A percentile compares a stretch with the other conserved stretches of the same genome.
Evolutionary conservation across 2,329 filamentous ascomycete genomes (phyloP).

Genomic region (Bipolaris bicolor): DNA sequence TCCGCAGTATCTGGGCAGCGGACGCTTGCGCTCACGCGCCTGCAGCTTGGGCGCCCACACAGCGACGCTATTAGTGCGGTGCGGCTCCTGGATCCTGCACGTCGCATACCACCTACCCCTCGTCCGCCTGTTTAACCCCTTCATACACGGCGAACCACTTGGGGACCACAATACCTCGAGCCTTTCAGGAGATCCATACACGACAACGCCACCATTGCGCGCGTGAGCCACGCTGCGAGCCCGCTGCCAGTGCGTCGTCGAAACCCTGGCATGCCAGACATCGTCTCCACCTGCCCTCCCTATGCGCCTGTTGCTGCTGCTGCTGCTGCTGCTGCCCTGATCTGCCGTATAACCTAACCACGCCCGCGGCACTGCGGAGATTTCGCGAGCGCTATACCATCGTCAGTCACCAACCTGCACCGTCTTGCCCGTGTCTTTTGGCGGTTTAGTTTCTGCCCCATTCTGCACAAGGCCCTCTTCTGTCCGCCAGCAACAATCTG

Average conservation of each 20-base stretch:
- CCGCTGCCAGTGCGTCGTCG: constrained; percentile 26
- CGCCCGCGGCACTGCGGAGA: constrained; percentile 44
- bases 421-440: constrained; percentile 25
- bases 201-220: constrained; percentile 37
- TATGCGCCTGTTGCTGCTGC: constrained; percentile 17
- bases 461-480: constrained; percentile 14
- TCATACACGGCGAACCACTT: constrained; percentile 26
- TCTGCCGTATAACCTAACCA: constrained; percentile 46
- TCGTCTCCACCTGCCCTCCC: constrained; percentile 44
- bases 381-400: constrained; percentile 38
- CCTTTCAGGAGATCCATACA: constrained; percentile 27
- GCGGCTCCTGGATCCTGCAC: constrained; percentile 37
- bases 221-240: constrained; percentile 47
- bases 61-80: constrained; percentile 27
- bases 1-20: constrained; percentile 35
- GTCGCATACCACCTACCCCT: constrained; percentile 35
- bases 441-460: constrained; percentile 20
- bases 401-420: constrained; percentile 27
- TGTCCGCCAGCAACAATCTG: constrained; percentile 20
- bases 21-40: constrained; percentile 33
- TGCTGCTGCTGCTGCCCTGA: constrained; percentile 37
- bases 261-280: constrained; percentile 41
- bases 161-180: constrained; percentile 21
- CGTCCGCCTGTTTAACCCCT: constrained; percentile 31
- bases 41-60: constrained; percentile 22